These are phyloP conservation scores for Climacium dendroides DNA, from an alignment of 225 moss, liverwort and hornwort species.

Conservation along the genomic window DNA sequence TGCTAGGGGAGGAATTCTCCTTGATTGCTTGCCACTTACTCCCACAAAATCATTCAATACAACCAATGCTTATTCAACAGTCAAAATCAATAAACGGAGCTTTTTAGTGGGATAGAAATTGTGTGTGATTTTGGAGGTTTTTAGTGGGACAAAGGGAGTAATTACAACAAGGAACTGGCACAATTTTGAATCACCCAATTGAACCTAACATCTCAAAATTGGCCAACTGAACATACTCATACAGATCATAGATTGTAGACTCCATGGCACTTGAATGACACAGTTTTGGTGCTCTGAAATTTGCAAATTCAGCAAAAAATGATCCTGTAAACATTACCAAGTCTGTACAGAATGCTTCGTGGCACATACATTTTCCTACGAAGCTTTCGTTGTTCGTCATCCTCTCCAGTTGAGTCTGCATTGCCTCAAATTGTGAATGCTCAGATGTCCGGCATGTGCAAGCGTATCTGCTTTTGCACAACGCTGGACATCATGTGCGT, in stretches of 20 bases:
- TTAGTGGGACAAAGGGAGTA: too few species aligned
- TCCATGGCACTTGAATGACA: not conserved
- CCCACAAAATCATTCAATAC: too few species aligned
- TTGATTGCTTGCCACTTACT: too few species aligned
- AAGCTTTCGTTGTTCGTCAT: not conserved
- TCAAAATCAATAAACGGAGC: too few species aligned
- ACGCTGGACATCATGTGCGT: not conserved
- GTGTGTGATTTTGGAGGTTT: too few species aligned
- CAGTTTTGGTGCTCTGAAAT: not conserved
- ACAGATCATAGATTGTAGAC: not conserved
- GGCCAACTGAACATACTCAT: not conserved
- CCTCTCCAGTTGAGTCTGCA: not conserved
- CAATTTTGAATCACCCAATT: not conserved
- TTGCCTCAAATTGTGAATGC: not conserved
- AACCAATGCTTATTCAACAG: too few species aligned
- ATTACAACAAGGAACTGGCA: too few species aligned
- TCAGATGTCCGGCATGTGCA: not conserved
- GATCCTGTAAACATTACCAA: not conserved
- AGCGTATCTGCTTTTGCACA: not conserved
- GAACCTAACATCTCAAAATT: not conserved
- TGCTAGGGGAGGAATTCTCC: too few species aligned
- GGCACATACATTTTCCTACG: not conserved
- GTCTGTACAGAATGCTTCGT: not conserved
- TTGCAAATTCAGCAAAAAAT: not conserved
- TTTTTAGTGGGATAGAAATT: too few species aligned